phyloP scores from a whole-genome alignment of 225 moss, liverwort and hornwort species.

The Pleurozium schreberi region DNA sequence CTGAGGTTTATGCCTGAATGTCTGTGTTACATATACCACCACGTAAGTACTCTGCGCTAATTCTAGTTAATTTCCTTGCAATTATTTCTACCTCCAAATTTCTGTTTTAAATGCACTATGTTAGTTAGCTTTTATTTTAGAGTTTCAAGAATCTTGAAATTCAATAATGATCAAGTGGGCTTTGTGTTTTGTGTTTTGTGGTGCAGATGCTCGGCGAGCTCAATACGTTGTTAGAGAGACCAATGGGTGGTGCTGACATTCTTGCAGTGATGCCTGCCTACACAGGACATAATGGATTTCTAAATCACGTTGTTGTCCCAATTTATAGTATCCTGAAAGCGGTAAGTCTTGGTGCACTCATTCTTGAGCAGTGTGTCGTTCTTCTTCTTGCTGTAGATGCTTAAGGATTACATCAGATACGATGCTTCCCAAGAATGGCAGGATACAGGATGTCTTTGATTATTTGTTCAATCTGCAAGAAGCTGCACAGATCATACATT shows the following conservation, averaged over 20 bases:
- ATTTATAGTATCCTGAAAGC: constrained; percentile 62
- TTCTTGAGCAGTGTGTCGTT: not conserved
- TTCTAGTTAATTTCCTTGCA: not conserved
- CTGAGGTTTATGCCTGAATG: constrained; percentile 96
- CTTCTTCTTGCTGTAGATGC: not conserved
- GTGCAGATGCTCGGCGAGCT: constrained; percentile 86
- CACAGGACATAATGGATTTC: constrained; percentile 63
- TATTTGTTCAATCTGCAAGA: not conserved
- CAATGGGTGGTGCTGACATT: constrained; percentile 37
- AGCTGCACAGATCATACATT: not conserved
- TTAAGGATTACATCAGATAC: no score
- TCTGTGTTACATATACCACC: constrained; percentile 87
- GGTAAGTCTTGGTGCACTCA: constrained; percentile 19
- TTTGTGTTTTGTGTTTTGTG: not conserved
- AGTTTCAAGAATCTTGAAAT: not conserved
- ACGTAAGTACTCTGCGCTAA: constrained; percentile 29
- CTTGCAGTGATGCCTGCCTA: constrained; percentile 69
- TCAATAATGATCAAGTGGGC: not conserved
- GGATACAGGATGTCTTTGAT: not conserved
- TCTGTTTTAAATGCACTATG: not conserved
- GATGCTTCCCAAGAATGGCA: not conserved
- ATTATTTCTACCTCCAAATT: not conserved
- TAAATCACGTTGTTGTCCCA: constrained; percentile 67
- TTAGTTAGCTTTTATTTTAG: not conserved
- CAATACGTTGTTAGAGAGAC: constrained; percentile 62